Evolutionary conservation across 768 basidiomycete species (phyloP).

Genomic region (Amanita exitialis): DNA sequence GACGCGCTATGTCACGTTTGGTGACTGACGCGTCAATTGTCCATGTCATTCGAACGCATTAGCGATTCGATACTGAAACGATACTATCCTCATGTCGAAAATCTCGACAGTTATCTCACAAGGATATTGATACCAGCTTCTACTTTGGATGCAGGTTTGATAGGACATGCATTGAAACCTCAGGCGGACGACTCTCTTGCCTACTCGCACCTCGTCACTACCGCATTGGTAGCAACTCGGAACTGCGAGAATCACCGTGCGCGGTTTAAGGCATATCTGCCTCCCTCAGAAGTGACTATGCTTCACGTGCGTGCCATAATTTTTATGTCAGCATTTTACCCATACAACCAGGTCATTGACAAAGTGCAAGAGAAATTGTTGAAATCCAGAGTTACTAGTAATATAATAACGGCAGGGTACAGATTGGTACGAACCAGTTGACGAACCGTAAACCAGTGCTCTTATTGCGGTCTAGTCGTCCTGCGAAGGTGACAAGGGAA

Average conservation of each 20-base stretch:
- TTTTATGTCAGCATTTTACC: not conserved
- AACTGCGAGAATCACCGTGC: not conserved
- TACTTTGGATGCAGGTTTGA: not conserved
- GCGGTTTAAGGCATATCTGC: conserved; percentile 3
- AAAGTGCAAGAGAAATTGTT: conserved; percentile 50
- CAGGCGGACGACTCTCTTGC: conserved; percentile 14
- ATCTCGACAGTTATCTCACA: conserved; percentile 27
- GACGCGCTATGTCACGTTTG: not conserved
- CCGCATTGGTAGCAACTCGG: conserved; percentile 35
- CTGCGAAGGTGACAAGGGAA: conserved; percentile 26
- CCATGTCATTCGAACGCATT: conserved; percentile 6
- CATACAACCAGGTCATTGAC: conserved; percentile 41
- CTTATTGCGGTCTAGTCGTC: conserved; percentile 15
- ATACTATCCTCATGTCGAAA: conserved; percentile 33
- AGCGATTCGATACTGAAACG: conserved; percentile 26
- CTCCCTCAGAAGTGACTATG: conserved; percentile 34
- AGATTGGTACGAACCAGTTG: conserved; percentile 32
- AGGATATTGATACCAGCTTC: conserved; percentile 20
- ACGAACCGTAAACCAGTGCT: not conserved
- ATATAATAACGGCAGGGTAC: conserved; percentile 63
- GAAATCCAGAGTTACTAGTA: conserved; percentile 28
- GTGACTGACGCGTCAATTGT: not conserved
- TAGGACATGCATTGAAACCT: conserved; percentile 4
- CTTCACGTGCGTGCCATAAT: conserved; percentile 20
- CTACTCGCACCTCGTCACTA: conserved; percentile 30